Conservation (phyloP, 371 early-diverging fungal genomes). For the Lichtheimia ornata region DNA sequence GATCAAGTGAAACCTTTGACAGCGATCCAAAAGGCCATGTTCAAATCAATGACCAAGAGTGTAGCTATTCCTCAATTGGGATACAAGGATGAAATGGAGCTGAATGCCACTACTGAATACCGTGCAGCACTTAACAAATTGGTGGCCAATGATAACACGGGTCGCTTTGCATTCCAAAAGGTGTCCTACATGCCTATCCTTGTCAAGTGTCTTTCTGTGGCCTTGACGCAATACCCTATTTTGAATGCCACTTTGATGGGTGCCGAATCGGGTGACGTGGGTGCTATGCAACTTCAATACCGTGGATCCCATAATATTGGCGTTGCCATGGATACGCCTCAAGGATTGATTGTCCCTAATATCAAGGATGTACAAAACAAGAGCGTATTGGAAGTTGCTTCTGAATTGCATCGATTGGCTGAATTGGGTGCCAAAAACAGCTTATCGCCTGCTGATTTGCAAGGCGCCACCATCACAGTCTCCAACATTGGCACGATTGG, state of each 20-base stretch:
- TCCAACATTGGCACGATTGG: conserved; percentile 96
- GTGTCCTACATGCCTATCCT: conserved; percentile 95
- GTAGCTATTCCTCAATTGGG: conserved; percentile 94
- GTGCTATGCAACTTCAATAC: conserved; percentile 65
- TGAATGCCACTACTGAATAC: conserved; percentile 69
- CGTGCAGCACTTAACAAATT: conserved; percentile 71
- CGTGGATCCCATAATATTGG: conserved; percentile 89
- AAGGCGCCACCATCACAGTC: conserved; percentile 88
- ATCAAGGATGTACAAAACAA: conserved; percentile 89
- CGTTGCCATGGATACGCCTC: conserved; percentile 96
- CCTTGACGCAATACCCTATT: conserved; percentile 84
- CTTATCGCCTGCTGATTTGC: conserved; percentile 71
- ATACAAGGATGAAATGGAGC: conserved; percentile 87
- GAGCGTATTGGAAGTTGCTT: conserved; percentile 91
- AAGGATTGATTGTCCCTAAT: conserved; percentile 93
- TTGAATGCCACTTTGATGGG: conserved; percentile 77
- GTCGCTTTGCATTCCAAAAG: conserved; percentile 66
- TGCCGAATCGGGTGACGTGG: conserved; percentile 35
- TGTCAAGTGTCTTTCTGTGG: conserved; percentile 89
- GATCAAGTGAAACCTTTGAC: conserved; percentile 59
- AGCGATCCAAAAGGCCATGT: conserved; percentile 94
- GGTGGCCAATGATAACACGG: conserved; percentile 32
- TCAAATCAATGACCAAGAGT: conserved; percentile 92
- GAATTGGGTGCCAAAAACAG: conserved; percentile 69
- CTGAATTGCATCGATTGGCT: conserved; percentile 80